Base-by-base conservation (phyloP, 2,329 filamentous ascomycete species). In the Colletotrichum sp. region DNA sequence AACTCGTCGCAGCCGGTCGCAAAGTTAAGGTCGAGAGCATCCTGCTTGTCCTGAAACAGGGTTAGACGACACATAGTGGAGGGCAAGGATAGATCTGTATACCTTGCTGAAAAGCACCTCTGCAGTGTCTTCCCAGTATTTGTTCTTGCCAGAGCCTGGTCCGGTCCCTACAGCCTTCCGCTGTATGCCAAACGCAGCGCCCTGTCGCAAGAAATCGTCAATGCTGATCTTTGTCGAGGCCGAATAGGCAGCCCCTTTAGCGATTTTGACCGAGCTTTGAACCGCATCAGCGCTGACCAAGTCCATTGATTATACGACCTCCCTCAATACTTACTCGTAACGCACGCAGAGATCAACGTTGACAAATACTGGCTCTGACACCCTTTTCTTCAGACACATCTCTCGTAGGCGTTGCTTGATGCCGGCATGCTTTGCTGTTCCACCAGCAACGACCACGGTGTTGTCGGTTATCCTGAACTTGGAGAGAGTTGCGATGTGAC, bases 1-100 rank as follows among this genome's bases (percentile, higher is more conserved):
- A 72, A 55, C 30, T 76, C 61, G 49, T 76, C 73, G 12, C 22
- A 29, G 62, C 73, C 73, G 8, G 59, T 72, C 5, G 55, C 73
- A 27, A 61, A 27, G 44, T 19, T 30, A 8, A 76, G 25, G 12
- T 30, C 39, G 9, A 70, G 29, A 19, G 12, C 36, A 19, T 72
- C 13, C 3, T 67, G 12, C n/a, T 68, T 29, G n/a, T 30, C 13
- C 29, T 71, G 12, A 9, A 7, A 12, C 11, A 3, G 13, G 25
- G 12, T 65, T n/a, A 16, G 36, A 30, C 16, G 27, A 29, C 3
- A 15, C 16, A 59, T 3, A 22, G 3, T 15, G 9, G 16, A 59
- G 9, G 13, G 16, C 3, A 32, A 16, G 16, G 22, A 49, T 68
- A 12, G 29, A 8, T 27, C 8, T 55, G 13, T 19, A 15, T 59